Evolutionary conservation across 164 flowering plant genomes (phyloP), one percentile per base, ranked within the genome.

Genomic region (Pachysandra terminalis): DNA sequence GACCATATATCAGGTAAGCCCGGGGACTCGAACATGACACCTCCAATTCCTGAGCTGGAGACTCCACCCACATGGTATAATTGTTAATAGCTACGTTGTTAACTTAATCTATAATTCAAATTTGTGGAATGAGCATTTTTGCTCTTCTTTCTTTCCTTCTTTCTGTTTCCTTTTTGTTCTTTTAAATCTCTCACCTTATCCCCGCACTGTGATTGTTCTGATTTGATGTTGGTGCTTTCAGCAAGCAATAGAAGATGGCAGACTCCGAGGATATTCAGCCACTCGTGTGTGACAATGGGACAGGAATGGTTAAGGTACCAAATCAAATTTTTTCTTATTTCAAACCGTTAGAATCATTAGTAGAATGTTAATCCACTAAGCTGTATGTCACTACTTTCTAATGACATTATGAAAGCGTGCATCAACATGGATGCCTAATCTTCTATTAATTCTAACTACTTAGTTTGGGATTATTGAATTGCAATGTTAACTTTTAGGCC

Each of bases 261-360:
- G 88, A 85, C 12, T 70, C 69, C 40, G 88, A 85, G 75, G 86
- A 85, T 67, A 80, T 85, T 68, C 88, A 85, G 65, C 88, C 88
- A 37, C 83, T 85, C 49, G 86, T 85, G 53, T 85, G 89, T 28
- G 89, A 85, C 62, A 83, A 85, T 81, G 89, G 87, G 8, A 85
- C 89, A 14, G 87, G 89, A 79, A 85, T 85, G 87, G 87, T 85
- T 40, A 81, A 85, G 86, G 86, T 85, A 70, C 19, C 27, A 17
- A 1, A 13, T 64, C 32, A 56, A 65, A 59, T 19, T 82, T 10
- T 27, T 49, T 41, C n/a, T 41, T 68, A 40, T 15, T 45, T 45
- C 91, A 87, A 59, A 84, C 88, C 24, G 37, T 32, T 84, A n/a
- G 37, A 32, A 32, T 32, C 37, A 32, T 32, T 32, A 32, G 37